These are phyloP conservation scores for Aspergillus luchuensis DNA, from an alignment of 2,329 filamentous ascomycete genomes.

Conservation along the genomic window DNA sequence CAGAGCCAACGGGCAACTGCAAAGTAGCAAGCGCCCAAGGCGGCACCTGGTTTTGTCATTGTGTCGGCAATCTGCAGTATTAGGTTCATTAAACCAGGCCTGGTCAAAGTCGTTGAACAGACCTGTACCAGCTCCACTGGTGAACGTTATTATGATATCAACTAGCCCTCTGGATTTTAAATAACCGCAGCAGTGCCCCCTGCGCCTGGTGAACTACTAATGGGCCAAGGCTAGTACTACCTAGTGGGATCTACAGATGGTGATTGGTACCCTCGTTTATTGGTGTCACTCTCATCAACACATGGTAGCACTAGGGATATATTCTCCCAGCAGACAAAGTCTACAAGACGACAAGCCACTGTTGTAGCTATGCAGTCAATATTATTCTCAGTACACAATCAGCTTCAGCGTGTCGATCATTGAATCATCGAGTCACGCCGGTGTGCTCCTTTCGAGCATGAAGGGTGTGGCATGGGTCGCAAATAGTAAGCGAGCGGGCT, in stretches of 20 bases:
- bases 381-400: neutral
- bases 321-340: neutral
- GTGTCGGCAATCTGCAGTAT: neutral
- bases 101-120: neutral
- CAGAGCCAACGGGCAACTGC: neutral
- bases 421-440: neutral
- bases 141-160: neutral
- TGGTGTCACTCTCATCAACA: neutral
- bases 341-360: neutral
- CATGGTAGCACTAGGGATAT: neutral
- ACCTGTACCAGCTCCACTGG: neutral
- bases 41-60: neutral
- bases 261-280: neutral
- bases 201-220: neutral
- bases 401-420: neutral
- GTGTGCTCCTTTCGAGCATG: neutral
- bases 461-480: neutral
- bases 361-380: neutral
- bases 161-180: neutral
- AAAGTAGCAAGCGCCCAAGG: neutral
- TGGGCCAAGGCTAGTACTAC: neutral
- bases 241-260: neutral
- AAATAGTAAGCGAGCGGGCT: neutral
- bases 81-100: neutral
- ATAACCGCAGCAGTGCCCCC: neutral